Evolutionary conservation across 176 grass and related monocot species (phyloP), one percentile per base, ranked within the genome.

Genomic region (Pontederia paniculata): DNA sequence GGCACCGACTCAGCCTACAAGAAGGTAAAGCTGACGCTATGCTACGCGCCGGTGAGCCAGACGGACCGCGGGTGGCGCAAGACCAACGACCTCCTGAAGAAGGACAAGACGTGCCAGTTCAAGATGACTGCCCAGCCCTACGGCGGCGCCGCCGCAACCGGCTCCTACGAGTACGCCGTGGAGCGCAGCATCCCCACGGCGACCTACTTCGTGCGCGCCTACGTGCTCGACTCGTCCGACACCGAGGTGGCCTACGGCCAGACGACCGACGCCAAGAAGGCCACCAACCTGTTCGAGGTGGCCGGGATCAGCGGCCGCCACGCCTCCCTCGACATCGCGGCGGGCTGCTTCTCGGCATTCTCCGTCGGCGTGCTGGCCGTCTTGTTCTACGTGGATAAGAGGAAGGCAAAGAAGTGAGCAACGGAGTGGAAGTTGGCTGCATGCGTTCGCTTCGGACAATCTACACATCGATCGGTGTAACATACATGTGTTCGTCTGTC

Each of bases 71-170:
- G 70, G 45, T 89, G 85, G 85, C 82, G 79, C 66, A 89, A 73
- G 62, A 67, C 85, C 16, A 41, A 73, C 14, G 70, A 70, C 56
- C 31, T 72, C 69, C 55, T 95, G 31, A 75, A 78, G 65, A 95
- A 80, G 67, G 89, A 95, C 75, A 95, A 81, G 81, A 72, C 85
- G 17, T 95, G 89, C 81, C 81, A 86, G 66, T 75, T 77, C 54
- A 66, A 41, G 54, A 21, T 95, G 60, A 45, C 57, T 21, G 31
- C 62, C 52, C 23, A 57, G 44, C n/a, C 80, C 16, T 84, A 84
- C 74, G 8, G 23, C 22, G 3, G 46, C 17, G 16, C 46, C 12
- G 11, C 57, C 45, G 50, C 11, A 45, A 10, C 13, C 17, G 74
- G 65, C 25, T 63, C 17, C 11, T 12, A 63, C 47, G 42, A 21